Conservation (phyloP, 306 rosid genomes). For the Abrus precatorius region DNA sequence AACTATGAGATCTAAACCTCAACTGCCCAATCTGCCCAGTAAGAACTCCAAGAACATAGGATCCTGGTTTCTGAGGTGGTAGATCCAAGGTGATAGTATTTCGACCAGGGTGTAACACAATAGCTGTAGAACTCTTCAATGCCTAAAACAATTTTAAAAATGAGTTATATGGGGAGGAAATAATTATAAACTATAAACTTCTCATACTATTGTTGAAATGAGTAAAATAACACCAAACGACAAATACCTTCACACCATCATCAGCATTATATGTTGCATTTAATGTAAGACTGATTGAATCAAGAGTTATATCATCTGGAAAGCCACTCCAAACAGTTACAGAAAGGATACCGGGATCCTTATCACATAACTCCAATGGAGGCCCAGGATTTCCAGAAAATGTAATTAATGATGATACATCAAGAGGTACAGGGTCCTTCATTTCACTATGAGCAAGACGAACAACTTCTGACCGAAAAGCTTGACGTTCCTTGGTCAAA, state of each 20-base stretch:
- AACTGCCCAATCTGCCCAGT: constrained; percentile 95
- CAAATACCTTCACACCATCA: constrained; percentile 90
- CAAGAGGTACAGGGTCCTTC: constrained; percentile 95
- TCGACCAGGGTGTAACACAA: constrained; percentile 90
- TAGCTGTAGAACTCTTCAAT: constrained; percentile 74
- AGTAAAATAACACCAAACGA: constrained; percentile 42
- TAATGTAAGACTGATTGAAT: constrained; percentile 89
- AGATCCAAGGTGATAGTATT: constrained; percentile 86
- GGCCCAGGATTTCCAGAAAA: constrained; percentile 98
- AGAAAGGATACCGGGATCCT: constrained; percentile 89
- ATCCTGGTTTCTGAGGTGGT: constrained; percentile 98
- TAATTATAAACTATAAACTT: constrained; percentile 39
- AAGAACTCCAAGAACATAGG: constrained; percentile 95
- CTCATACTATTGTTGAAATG: constrained; percentile 38
- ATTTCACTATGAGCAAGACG: constrained; percentile 94
- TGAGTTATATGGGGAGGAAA: constrained; percentile 29
- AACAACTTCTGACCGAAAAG: constrained; percentile 86
- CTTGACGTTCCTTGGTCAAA: constrained; percentile 87
- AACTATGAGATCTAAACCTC: constrained; percentile 93
- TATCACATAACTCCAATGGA: constrained; percentile 90
- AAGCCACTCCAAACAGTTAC: constrained; percentile 97
- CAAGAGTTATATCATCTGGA: constrained; percentile 96
- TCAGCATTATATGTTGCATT: constrained; percentile 86
- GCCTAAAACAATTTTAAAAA: constrained; percentile 69
- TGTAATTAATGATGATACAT: constrained; percentile 92